Evolutionary conservation across 2,329 filamentous ascomycete genomes (phyloP), one percentile per base, ranked within the genome.

Genomic region (Colletotrichum sp.): DNA sequence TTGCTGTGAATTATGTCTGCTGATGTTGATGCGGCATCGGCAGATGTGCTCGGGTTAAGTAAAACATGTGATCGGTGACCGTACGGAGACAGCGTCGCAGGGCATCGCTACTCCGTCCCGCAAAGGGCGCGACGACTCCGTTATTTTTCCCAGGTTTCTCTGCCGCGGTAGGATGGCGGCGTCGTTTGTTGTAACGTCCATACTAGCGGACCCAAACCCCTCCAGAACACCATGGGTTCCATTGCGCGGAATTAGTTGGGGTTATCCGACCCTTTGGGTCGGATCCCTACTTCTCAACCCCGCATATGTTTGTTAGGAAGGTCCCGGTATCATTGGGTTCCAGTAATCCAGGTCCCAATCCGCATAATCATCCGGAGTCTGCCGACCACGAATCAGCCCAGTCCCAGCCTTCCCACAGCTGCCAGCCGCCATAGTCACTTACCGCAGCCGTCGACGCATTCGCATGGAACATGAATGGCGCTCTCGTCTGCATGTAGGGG

Each of bases 331-430:
- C 65, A 75, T 70, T 15, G 74, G 74, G 32, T 76, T 75, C 74
- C 74, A 76, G 16, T 59, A 71, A n/a, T 75, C 74, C 74, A 76
- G 44, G 32, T 76, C 74, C 74, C 74, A 76, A 44, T 73, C 65
- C 32, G 71, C 71, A 66, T 80, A 77, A 69, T 77, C 73, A 77
- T 70, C 76, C 74, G 44, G 65, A 73, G 65, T 74, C 76, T 77
- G 74, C 70, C 63, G 69, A 68, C 76, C 76, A 77, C 44, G 73
- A 62, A 77, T 78, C 77, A 73, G 77, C 76, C 69, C 69, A 85
- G 34, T 86, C 84, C 85, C 84, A 86, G 27, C 85, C 84, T 57
- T 85, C 83, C 85, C 85, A 86, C 52, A 86, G 72, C n/a, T 83
- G 81, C 85, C 85, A 86, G 49, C 84, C 82, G 44, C 80, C 83